Base-by-base conservation (phyloP, 2,329 filamentous ascomycete species). In the Fusarium cicatricum region DNA sequence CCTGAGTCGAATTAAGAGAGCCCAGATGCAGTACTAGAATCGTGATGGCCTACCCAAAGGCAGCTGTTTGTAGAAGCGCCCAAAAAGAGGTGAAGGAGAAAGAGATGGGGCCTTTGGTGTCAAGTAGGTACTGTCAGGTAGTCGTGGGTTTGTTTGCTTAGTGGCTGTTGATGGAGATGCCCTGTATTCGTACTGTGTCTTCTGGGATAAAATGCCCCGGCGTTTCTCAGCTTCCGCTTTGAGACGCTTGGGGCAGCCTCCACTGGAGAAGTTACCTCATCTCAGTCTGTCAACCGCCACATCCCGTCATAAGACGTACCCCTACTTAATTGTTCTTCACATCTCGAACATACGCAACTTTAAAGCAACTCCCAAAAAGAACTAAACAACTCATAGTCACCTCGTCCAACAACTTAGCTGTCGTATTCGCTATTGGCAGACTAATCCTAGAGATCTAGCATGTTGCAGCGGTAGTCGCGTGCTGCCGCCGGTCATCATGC, bases 401-500 rank as follows among this genome's bases (percentile, higher is more conserved):
- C 21, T 33, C 32, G 15, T 7, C 11, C 19, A n/a, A 29, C 9
- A 11, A 12, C 15, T 40, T 21, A 37, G 16, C 15, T 23, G 32
- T 34, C 15, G 19, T 38, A n/a, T 40, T 65, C 55, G 47, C 48
- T 42, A 16, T 55, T 48, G 60, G 37, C 23, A 42, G 38, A 37
- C 49, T 38, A 49, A 21, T 37, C 29, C 19, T 37, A 29, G 32
- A 44, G 36, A 58, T 42, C 41, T 64, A 66, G 65, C 54, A 69
- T 69, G 66, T 58, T 51, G 58, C 51, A 51, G 55, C 49, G 57
- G 60, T 68, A 68, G 60, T 43, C 47, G 43, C 55, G 32, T 45
- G 38, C 47, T 19, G 53, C 48, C 64, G 61, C 52, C 50, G 65
- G 66, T 64, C 70, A 75, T 70, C 72, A 83, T 83, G 80, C 74